Percentiles rank a stretch among this genome's conserved stretches.
These are phyloP conservation scores for Acer negundo DNA, from an alignment of 345 rosid genomes.

Conservation along the genomic window DNA sequence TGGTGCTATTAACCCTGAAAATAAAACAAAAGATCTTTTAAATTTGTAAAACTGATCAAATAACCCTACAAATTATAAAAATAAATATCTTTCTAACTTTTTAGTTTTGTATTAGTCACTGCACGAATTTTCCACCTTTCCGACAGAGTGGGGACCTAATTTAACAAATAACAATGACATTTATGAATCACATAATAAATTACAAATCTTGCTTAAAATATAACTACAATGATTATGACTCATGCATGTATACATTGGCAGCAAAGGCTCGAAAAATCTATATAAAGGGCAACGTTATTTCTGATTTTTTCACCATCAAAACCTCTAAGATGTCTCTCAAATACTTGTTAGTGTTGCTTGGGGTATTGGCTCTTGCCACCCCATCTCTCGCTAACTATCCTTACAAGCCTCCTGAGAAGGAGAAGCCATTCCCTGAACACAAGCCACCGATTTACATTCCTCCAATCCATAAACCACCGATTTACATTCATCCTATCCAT, in stretches of 20 bases:
- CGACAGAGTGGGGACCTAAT: conserved; percentile 4
- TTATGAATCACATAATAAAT: neutral
- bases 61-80: too few species aligned
- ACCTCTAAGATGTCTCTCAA: conserved; percentile 23
- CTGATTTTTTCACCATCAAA: neutral
- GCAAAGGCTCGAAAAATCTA: neutral
- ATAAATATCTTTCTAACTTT: too few species aligned
- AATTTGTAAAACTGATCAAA: too few species aligned
- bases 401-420: neutral
- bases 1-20: too few species aligned
- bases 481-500: neutral
- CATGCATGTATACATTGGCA: neutral
- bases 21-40: too few species aligned
- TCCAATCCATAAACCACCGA: neutral
- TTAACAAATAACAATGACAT: neutral
- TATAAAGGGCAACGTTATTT: conserved; percentile 1
- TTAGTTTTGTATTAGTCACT: neutral
- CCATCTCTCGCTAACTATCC: conserved; percentile 17
- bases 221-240: conserved; percentile 3
- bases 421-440: neutral
- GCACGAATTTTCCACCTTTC: neutral
- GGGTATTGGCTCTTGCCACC: conserved; percentile 24
- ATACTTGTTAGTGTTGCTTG: conserved; percentile 25
- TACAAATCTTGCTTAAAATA: neutral
- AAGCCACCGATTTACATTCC: neutral